These are phyloP conservation scores for Neonectria coccinea DNA, from an alignment of 2,329 filamentous ascomycete species.

Conservation along the genomic window DNA sequence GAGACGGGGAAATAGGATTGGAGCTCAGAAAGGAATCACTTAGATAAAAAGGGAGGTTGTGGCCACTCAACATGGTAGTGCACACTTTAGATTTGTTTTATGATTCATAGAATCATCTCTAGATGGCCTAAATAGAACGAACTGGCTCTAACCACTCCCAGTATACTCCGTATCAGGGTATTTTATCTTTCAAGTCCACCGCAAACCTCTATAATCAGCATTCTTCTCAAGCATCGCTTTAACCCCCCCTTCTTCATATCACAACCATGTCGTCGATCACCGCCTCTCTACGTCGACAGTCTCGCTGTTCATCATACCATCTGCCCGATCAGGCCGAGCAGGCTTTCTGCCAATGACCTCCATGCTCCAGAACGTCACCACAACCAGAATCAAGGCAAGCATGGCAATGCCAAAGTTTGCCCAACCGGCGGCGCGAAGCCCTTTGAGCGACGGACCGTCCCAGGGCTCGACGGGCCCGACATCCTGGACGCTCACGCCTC, in stretches of 20 bases:
- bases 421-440: conserved; percentile 64
- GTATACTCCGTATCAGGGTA: not conserved
- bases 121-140: no score
- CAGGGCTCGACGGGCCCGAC: conserved; percentile 56
- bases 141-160: not conserved
- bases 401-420: conserved; percentile 63
- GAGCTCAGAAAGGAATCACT: not conserved
- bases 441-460: conserved; percentile 60
- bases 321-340: conserved; percentile 29
- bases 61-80: not conserved
- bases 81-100: not conserved
- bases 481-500: conserved; percentile 57
- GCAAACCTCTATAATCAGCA: not conserved
- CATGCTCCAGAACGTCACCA: conserved; percentile 62
- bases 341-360: conserved; percentile 62
- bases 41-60: not conserved
- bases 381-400: conserved; percentile 57
- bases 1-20: no score
- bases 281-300: conserved; percentile 35
- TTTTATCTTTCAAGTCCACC: not conserved
- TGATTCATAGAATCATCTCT: not conserved
- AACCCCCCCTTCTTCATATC: not conserved
- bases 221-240: not conserved
- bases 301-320: conserved; percentile 41
- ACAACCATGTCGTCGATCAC: not conserved